Conservation (phyloP, 768 basidiomycete genomes). For the Strobilomyces confusus region DNA sequence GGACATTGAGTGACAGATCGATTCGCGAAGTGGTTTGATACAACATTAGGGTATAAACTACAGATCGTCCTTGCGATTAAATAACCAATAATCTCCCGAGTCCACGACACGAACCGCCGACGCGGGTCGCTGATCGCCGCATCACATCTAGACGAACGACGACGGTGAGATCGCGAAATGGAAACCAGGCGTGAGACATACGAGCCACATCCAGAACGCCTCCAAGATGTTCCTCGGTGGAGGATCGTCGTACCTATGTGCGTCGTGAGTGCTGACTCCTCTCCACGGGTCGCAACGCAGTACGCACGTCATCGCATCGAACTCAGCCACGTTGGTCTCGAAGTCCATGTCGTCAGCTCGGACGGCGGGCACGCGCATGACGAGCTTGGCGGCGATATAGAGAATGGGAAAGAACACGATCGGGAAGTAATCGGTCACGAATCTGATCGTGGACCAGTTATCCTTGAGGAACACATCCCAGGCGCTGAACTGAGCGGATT, state of each 20-base stretch:
- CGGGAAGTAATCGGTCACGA: constrained; percentile 40
- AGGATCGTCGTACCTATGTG: constrained; percentile 24
- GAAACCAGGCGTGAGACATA: constrained; percentile 2
- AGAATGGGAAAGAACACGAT: constrained; percentile 44
- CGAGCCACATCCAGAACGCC: constrained; percentile 29
- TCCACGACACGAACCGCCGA: not conserved
- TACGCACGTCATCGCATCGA: constrained; percentile 26
- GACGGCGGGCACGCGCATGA: constrained; percentile 9
- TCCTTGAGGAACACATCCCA: constrained; percentile 37
- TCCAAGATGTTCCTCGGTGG: constrained; percentile 24
- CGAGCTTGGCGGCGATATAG: constrained; percentile 31
- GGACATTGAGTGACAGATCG: too few relatives aligned
- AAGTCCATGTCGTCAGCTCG: constrained; percentile 27
- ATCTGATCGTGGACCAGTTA: constrained; percentile 34
- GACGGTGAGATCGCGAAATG: not conserved
- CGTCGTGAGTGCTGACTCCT: not conserved
- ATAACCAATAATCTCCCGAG: not conserved
- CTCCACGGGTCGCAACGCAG: not conserved
- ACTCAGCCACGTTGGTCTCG: constrained; percentile 20
- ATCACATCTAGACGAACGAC: constrained; percentile 9
- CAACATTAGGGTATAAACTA: not conserved
- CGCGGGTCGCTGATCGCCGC: too few relatives aligned
- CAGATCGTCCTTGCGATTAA: not conserved
- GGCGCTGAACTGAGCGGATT: constrained; percentile 31
- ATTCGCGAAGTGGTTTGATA: not conserved